A percentile compares a stretch with the other conserved stretches of the same genome.
Evolutionary conservation across 2,329 filamentous ascomycete genomes (phyloP).

Genomic region (Colletotrichum trifolii): DNA sequence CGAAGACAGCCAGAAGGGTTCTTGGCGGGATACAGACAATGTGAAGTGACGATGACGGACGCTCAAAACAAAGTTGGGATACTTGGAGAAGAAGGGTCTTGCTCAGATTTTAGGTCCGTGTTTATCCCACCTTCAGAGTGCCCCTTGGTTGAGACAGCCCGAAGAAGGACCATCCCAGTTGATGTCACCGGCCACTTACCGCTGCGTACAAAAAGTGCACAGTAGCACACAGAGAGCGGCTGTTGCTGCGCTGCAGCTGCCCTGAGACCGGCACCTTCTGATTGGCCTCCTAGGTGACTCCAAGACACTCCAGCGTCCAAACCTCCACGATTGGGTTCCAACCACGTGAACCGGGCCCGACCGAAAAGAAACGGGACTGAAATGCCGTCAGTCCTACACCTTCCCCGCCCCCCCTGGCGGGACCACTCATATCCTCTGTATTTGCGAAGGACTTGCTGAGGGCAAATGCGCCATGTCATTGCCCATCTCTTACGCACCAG

Average conservation of each 20-base stretch:
- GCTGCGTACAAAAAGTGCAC: background rate
- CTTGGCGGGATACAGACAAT: too few species aligned
- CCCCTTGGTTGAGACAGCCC: too few species aligned
- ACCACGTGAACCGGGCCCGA: background rate
- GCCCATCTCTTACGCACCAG: slow-evolving; percentile 31
- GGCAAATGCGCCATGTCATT: background rate
- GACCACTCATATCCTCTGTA: background rate
- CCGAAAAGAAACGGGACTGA: background rate
- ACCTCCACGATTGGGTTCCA: background rate
- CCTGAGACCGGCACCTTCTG: background rate
- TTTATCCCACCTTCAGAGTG: background rate
- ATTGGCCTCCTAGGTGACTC: too few species aligned
- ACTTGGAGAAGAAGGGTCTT: background rate
- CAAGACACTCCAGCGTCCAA: background rate
- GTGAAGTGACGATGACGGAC: too few species aligned
- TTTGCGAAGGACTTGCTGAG: background rate
- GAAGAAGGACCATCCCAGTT: slow-evolving; percentile 30
- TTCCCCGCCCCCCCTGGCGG: too few species aligned
- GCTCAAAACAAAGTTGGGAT: background rate
- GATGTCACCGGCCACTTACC: slow-evolving; percentile 16
- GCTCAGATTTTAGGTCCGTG: background rate
- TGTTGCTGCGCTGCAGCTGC: background rate
- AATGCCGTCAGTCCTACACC: background rate
- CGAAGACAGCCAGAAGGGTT: too few species aligned
- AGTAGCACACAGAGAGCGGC: too few species aligned